A percentile compares a stretch with the other conserved stretches of the same genome.
Conservation (phyloP, 495 filamentous ascomycete species). For the Chaetomium tenue region DNA sequence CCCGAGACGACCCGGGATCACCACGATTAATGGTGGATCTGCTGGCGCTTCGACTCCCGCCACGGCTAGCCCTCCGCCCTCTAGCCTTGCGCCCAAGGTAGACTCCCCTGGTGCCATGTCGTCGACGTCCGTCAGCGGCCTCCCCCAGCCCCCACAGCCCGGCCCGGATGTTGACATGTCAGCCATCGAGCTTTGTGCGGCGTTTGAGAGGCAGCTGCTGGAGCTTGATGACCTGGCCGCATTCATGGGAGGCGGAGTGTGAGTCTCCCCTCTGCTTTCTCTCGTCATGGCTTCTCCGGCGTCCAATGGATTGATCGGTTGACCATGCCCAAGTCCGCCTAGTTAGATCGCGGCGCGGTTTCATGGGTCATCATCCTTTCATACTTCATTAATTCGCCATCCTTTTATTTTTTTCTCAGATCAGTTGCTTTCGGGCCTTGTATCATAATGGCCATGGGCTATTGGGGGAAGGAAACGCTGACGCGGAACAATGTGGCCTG, state of each 20-base stretch:
- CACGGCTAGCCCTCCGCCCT: slow-evolving; percentile 45
- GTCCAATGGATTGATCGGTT: slow-evolving; percentile 6
- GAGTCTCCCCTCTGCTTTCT: slow-evolving; percentile 25
- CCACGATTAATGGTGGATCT: slow-evolving; percentile 52
- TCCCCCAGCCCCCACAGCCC: slow-evolving; percentile 10
- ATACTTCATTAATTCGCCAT: background rate
- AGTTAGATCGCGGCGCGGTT: slow-evolving; percentile 20
- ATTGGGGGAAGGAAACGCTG: background rate
- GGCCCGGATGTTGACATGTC: slow-evolving; percentile 47
- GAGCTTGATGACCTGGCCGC: slow-evolving; percentile 53
- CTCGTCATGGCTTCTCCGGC: background rate
- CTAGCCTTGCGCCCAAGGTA: slow-evolving; percentile 31
- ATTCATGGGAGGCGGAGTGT: slow-evolving; percentile 55
- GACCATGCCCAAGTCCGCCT: slow-evolving; percentile 24
- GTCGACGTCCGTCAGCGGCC: slow-evolving; percentile 30
- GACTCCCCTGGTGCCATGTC: slow-evolving; percentile 44
- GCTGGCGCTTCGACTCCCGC: slow-evolving; percentile 43
- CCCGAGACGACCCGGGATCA: slow-evolving; percentile 46
- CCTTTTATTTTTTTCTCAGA: background rate
- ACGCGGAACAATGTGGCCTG: too few species aligned
- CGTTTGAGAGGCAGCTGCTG: slow-evolving; percentile 51
- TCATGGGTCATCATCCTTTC: background rate
- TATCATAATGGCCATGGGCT: slow-evolving; percentile 6
- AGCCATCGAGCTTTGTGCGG: slow-evolving; percentile 47
- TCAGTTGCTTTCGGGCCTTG: background rate